Conservation (phyloP, 164 flowering plant species). For the Macadamia tetraphylla region DNA sequence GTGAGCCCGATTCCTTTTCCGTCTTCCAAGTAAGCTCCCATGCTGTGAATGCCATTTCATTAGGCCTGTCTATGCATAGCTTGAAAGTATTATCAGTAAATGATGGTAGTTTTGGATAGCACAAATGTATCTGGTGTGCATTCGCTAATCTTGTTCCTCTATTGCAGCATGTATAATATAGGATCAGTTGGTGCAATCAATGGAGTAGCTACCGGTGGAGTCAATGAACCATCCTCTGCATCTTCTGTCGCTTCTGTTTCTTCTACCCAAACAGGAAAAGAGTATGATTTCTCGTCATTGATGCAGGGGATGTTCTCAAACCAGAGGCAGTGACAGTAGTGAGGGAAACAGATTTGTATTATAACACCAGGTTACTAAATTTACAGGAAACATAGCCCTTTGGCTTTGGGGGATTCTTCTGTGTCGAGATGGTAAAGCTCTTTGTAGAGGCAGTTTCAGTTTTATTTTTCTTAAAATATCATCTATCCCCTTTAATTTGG, state of each 20-base stretch:
- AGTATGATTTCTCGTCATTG: slow-evolving; percentile 47
- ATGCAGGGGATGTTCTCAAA: slow-evolving; percentile 56
- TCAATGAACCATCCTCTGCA: slow-evolving; percentile 34
- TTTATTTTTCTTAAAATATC: slow-evolving; percentile 3
- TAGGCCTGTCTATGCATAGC: too few species aligned
- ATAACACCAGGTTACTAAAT: slow-evolving; percentile 16
- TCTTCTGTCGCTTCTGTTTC: slow-evolving; percentile 31
- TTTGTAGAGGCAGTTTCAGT: slow-evolving; percentile 29
- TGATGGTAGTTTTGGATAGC: not conserved
- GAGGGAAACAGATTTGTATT: slow-evolving; percentile 3
- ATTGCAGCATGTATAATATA: slow-evolving; percentile 38
- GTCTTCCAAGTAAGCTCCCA: slow-evolving; percentile 41
- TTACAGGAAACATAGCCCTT: slow-evolving; percentile 22
- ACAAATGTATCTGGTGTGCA: not conserved
- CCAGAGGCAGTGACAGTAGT: slow-evolving; percentile 24
- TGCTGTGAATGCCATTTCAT: not conserved
- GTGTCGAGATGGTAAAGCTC: slow-evolving; percentile 29
- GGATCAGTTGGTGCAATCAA: slow-evolving; percentile 36
- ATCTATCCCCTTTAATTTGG: slow-evolving; percentile 1
- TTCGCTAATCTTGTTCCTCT: not conserved
- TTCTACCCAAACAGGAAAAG: slow-evolving; percentile 43
- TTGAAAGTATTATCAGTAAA: not conserved
- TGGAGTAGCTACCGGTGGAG: slow-evolving; percentile 32
- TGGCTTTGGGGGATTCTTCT: slow-evolving; percentile 17
- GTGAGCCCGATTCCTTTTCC: slow-evolving; percentile 42